A percentile compares a stretch with the other conserved stretches of the same genome.
Conservation (phyloP, 495 filamentous ascomycete species). For the Recurvomyces mirabilis region DNA sequence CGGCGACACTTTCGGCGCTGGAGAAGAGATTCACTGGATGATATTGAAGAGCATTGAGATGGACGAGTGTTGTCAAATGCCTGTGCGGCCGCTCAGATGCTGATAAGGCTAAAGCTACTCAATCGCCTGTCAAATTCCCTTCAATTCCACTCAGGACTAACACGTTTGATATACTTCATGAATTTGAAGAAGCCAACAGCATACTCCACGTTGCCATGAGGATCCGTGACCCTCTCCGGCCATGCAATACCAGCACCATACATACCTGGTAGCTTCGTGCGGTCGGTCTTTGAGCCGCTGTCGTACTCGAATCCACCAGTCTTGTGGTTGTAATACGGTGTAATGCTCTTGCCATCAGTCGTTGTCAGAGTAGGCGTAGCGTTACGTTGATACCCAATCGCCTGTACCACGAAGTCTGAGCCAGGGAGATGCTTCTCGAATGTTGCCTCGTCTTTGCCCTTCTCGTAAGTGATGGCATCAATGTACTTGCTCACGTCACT, state of each 20-base stretch:
- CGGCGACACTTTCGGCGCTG: no score
- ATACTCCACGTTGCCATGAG: slow-evolving; percentile 48
- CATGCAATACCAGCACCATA: slow-evolving; percentile 52
- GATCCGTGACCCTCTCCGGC: slow-evolving; percentile 49
- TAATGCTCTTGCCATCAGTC: slow-evolving; percentile 21
- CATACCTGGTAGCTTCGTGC: slow-evolving; percentile 37
- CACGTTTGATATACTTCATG: slow-evolving; percentile 47
- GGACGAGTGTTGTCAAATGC: background rate
- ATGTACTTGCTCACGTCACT: slow-evolving; percentile 42
- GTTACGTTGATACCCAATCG: slow-evolving; percentile 44
- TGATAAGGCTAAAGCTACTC: no score
- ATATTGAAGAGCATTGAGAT: no score
- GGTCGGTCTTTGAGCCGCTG: slow-evolving; percentile 19
- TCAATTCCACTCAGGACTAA: slow-evolving; percentile 17
- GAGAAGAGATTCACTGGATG: no score
- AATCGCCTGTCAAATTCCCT: no score
- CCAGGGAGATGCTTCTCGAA: slow-evolving; percentile 37
- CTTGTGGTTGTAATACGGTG: slow-evolving; percentile 38
- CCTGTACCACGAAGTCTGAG: slow-evolving; percentile 43
- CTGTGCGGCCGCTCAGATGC: background rate
- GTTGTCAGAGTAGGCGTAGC: slow-evolving; percentile 35
- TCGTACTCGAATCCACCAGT: slow-evolving; percentile 37
- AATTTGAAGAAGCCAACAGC: slow-evolving; percentile 55
- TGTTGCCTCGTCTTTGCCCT: slow-evolving; percentile 34
- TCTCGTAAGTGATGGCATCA: slow-evolving; percentile 38